These are phyloP conservation scores for Solidago caesia DNA, from an alignment of 129 eudicot species.

Conservation along the genomic window DNA sequence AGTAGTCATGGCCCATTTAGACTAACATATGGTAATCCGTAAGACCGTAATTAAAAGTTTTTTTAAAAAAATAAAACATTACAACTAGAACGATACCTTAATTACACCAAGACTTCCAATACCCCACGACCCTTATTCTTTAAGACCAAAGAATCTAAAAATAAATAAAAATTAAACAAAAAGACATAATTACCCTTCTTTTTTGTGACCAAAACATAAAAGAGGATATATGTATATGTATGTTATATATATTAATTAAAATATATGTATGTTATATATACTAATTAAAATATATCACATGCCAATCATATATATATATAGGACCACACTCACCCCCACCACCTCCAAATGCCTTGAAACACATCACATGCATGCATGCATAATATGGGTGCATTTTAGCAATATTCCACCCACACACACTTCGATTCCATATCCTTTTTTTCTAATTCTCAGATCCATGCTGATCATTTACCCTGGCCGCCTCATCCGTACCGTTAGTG, in stretches of 20 bases:
- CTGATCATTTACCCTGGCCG: background rate
- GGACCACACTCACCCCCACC: slow-evolving; percentile 43
- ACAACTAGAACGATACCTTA: slow-evolving; percentile 4
- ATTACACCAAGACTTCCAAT: slow-evolving; percentile 21
- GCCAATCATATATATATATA: slow-evolving; percentile 27
- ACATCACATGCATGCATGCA: slow-evolving; percentile 36
- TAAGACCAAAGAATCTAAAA: slow-evolving; percentile 26
- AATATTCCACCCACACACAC: slow-evolving; percentile 7
- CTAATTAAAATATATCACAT: slow-evolving; percentile 24
- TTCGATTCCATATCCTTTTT: slow-evolving; percentile 18
- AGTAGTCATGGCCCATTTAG: no score
- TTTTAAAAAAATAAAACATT: background rate
- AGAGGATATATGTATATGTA: slow-evolving; percentile 10
- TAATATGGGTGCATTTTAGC: slow-evolving; percentile 33
- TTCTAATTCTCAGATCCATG: slow-evolving; percentile 26
- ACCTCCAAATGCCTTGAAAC: slow-evolving; percentile 31
- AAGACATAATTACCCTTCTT: slow-evolving; percentile 24
- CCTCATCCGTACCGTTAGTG: slow-evolving; percentile 29
- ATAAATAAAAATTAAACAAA: slow-evolving; percentile 13
- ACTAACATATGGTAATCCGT: no score
- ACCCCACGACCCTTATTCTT: slow-evolving; percentile 23
- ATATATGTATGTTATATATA: slow-evolving; percentile 2
- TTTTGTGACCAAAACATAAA: slow-evolving; percentile 21
- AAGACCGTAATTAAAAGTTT: no score
- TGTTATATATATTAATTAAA: slow-evolving; percentile 1